Percentiles rank a stretch among this genome's conserved stretches.
Evolutionary conservation across 305 asterid species (phyloP).

Genomic region (Rubia balearica): DNA sequence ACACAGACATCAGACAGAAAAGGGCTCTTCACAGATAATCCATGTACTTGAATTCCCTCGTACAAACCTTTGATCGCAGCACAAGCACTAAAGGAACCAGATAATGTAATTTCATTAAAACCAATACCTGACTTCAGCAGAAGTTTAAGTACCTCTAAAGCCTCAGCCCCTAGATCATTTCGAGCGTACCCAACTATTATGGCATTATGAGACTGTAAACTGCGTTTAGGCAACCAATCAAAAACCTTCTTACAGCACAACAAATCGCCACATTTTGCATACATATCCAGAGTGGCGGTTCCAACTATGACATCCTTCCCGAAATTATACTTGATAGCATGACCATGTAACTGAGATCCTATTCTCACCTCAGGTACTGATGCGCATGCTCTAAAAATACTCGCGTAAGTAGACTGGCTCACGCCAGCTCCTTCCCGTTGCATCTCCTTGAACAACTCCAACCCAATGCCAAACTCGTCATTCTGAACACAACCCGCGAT

Average conservation of each 20-base stretch:
- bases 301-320: constrained; percentile 67
- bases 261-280: constrained; percentile 57
- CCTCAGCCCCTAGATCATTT: constrained; percentile 51
- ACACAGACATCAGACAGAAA: constrained; percentile 52
- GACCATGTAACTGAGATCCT: constrained; percentile 74
- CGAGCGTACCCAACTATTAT: constrained; percentile 69
- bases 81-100: constrained; percentile 77
- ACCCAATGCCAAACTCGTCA: constrained; percentile 39
- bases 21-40: constrained; percentile 62
- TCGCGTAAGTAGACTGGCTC: constrained; percentile 78
- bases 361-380: constrained; percentile 40
- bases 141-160: constrained; percentile 43
- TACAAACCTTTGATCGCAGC: constrained; percentile 44
- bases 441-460: constrained; percentile 61
- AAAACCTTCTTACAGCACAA: constrained; percentile 52
- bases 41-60: constrained; percentile 72
- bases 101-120: constrained; percentile 66
- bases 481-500: constrained; percentile 78
- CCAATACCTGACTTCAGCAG: constrained; percentile 55
- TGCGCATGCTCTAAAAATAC: constrained; percentile 70
- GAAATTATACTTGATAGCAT: constrained; percentile 58
- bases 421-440: constrained; percentile 59
- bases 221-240: constrained; percentile 42
- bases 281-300: constrained; percentile 83
- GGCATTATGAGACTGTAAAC: constrained; percentile 75